Percentiles rank a stretch among this genome's conserved stretches.
phyloP scores from a whole-genome alignment of 192 early-diverging fungal species.

The Podila epicladia region DNA sequence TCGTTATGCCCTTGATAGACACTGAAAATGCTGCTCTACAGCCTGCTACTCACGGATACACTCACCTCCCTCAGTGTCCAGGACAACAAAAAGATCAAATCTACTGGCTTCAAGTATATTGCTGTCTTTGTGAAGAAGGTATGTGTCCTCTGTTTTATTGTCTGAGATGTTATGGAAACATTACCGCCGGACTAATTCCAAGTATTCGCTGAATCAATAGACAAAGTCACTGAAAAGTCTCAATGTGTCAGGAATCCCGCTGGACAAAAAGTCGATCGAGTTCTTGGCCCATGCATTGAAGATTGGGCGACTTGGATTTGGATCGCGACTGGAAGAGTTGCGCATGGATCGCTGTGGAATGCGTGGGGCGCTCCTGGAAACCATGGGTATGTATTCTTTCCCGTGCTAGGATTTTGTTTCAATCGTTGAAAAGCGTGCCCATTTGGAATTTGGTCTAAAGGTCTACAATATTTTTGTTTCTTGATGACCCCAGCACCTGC shows the following conservation, averaged over 20 bases:
- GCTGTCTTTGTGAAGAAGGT: constrained; percentile 77
- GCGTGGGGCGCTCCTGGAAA: constrained; percentile 48
- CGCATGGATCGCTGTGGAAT: constrained; percentile 54
- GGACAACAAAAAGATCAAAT: constrained; percentile 74
- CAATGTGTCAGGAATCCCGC: constrained; percentile 73
- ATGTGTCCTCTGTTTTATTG: constrained; percentile 1
- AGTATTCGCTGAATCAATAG: constrained; percentile 25
- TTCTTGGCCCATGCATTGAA: constrained; percentile 74
- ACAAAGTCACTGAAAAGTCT: constrained; percentile 69
- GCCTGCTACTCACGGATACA: constrained; percentile 73
- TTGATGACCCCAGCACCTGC: constrained; percentile 34
- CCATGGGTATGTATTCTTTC: constrained; percentile 25
- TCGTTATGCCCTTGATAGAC: constrained; percentile 40
- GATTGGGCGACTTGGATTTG: constrained; percentile 47
- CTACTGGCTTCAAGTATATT: constrained; percentile 79
- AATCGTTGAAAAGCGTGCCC: neutral
- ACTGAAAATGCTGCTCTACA: constrained; percentile 74
- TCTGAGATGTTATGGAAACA: too few species aligned
- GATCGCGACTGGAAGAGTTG: constrained; percentile 52
- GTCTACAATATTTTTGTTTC: neutral
- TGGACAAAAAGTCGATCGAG: constrained; percentile 74
- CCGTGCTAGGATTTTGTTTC: too few species aligned
- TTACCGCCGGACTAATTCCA: neutral
- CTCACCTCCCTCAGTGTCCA: constrained; percentile 73
- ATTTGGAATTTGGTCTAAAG: too few species aligned